Evolutionary conservation across 768 basidiomycete species (phyloP), one percentile per base, ranked within the genome.

Genomic region (Mycena leptocephala): DNA sequence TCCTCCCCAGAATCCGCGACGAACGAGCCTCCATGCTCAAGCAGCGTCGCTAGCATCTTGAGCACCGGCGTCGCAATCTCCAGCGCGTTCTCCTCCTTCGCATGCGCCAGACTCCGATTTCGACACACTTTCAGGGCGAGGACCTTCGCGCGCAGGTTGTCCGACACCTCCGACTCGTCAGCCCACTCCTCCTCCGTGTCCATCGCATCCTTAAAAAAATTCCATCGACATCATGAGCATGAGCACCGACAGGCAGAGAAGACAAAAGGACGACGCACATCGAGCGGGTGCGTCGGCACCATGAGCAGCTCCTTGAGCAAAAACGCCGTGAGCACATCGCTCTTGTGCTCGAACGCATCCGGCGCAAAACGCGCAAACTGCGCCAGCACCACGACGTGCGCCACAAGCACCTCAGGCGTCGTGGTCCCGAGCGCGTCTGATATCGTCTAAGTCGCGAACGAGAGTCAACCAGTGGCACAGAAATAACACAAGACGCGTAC

Each of bases 101-200:
- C 92, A 79, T 94, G 93, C 0, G 94, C 91, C 16, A 98, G 87
- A 80, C 93, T 93, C 22, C 97, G 93, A 82, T 97, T 93, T 30
- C 95, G 90, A 81, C 93, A 93, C 7, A 97, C 90, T 84, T 98
- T 97, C 28, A 99, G 82, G 2, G 93, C 90, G 10, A 94, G 84
- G 4, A 98, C 81, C 81, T 96, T 96, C 0, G 96, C 95, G 55
- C 86, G 87, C 1, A 96, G 89, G 5, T 88, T 86, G 2, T 88
- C 85, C 0, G 91, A 81, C 26, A 98, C 82, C 4, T 93, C 88
- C 0, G 88, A 88, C 39, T 97, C 93, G 37, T 93, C 90, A 13
- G 91, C 86, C 97, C 97, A 99, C 78, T 97, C 95, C 48, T 91
- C 90, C 18, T 84, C 87, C 1, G 91, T 91, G 6, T 92, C 89